Percentiles rank a stretch among this genome's conserved stretches.
These are phyloP conservation scores for Ophiostoma montium DNA, from an alignment of 2,329 filamentous ascomycete genomes.

Conservation along the genomic window DNA sequence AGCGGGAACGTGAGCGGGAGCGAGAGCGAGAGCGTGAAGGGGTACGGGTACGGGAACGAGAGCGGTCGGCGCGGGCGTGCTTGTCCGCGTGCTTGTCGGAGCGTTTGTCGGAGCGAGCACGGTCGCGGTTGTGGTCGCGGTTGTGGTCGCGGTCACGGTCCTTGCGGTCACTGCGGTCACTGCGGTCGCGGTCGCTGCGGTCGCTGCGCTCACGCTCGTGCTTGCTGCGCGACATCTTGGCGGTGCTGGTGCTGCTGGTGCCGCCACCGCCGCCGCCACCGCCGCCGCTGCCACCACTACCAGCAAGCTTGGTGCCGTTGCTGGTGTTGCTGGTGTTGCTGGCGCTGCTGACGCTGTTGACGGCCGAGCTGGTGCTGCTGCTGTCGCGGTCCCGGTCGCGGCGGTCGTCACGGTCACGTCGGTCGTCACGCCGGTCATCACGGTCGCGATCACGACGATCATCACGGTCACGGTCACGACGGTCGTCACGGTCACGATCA, in stretches of 20 bases:
- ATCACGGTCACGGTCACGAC: too few species aligned
- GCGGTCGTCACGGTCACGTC: neutral
- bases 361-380: neutral
- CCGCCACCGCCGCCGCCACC: neutral
- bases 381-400: neutral
- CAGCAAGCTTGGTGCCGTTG: neutral
- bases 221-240: neutral
- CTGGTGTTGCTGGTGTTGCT: neutral
- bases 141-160: neutral
- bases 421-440: neutral
- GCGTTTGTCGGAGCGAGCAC: too few species aligned
- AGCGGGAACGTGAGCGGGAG: neutral
- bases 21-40: neutral
- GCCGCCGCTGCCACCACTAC: neutral
- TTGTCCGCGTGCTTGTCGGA: too few species aligned
- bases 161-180: neutral
- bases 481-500: too few species aligned
- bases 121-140: constrained; percentile 4
- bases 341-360: neutral
- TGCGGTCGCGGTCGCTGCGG: neutral
- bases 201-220: neutral
- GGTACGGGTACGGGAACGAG: neutral
- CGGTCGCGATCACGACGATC: neutral
- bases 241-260: neutral
- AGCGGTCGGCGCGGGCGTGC: neutral